These are phyloP conservation scores for Pythium brachiatum DNA, from an alignment of 352 stramenopile genomes.

Conservation along the genomic window DNA sequence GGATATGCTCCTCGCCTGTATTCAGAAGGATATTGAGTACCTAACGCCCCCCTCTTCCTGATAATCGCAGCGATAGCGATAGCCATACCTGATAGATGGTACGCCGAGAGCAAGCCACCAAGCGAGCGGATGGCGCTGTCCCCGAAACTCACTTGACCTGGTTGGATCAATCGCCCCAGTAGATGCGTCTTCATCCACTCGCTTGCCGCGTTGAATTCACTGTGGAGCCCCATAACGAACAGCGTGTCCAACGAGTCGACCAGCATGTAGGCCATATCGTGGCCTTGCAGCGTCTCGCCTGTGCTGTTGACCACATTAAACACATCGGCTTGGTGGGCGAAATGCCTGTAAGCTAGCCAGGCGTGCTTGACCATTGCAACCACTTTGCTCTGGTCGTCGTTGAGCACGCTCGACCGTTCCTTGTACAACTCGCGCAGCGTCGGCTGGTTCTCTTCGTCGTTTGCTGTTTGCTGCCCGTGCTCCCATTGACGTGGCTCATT, in stretches of 20 bases:
- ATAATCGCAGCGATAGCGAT: not conserved
- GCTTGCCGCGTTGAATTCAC: slow-evolving; percentile 63
- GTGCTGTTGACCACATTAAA: slow-evolving; percentile 30
- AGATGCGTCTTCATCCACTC: slow-evolving; percentile 52
- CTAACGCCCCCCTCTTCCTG: too few species aligned
- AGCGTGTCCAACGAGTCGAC: slow-evolving; percentile 73
- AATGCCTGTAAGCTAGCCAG: slow-evolving; percentile 47
- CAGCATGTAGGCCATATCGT: slow-evolving; percentile 65
- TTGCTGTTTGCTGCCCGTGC: not conserved
- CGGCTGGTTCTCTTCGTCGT: not conserved
- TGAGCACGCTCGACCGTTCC: slow-evolving; percentile 27
- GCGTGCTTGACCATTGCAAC: slow-evolving; percentile 55
- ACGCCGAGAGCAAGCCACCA: slow-evolving; percentile 52
- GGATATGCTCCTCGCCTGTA: slow-evolving; percentile 40
- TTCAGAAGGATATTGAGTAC: not conserved
- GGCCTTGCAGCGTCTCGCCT: slow-evolving; percentile 31
- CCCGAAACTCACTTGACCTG: slow-evolving; percentile 49
- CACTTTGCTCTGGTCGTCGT: slow-evolving; percentile 39
- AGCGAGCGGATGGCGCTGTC: slow-evolving; percentile 62
- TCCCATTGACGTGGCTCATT: not conserved
- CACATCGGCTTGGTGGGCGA: slow-evolving; percentile 38
- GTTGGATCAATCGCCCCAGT: slow-evolving; percentile 30
- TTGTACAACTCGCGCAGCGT: slow-evolving; percentile 22
- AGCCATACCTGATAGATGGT: slow-evolving; percentile 41
- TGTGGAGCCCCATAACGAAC: slow-evolving; percentile 54